Percentiles rank a stretch among this genome's conserved stretches.
phyloP scores from a whole-genome alignment of 495 filamentous ascomycete species.

The Trichocladium uniseriatum region DNA sequence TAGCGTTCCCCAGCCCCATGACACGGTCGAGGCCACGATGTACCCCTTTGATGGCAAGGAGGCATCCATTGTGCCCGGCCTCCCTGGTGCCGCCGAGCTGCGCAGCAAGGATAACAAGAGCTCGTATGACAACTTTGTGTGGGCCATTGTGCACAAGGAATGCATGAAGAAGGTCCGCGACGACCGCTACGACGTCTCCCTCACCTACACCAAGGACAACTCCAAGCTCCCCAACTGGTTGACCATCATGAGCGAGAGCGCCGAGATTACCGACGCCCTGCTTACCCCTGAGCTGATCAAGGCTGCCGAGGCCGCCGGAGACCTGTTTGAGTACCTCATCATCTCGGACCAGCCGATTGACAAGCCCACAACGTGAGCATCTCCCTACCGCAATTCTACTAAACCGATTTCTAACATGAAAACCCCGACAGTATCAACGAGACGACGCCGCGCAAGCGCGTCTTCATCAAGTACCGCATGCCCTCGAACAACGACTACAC shows the following conservation, averaged over 20 bases:
- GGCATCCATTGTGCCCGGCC: conserved; percentile 53
- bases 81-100: conserved; percentile 47
- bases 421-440: conserved; percentile 62
- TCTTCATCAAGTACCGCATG: conserved; percentile 66
- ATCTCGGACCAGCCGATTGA: conserved; percentile 85
- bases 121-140: conserved; percentile 83
- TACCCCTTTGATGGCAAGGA: conserved; percentile 93
- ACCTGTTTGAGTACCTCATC: conserved; percentile 78
- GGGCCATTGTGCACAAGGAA: conserved; percentile 91
- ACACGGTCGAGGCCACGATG: conserved; percentile 61
- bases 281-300: conserved; percentile 76
- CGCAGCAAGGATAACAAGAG: conserved; percentile 56
- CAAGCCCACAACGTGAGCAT: conserved; percentile 72
- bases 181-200: conserved; percentile 87
- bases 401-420: not conserved
- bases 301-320: conserved; percentile 70
- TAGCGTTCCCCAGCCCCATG: conserved; percentile 57
- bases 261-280: conserved; percentile 83
- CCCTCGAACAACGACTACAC: conserved; percentile 57
- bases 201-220: conserved; percentile 87
- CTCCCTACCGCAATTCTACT: too few relatives aligned
- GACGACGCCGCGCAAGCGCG: conserved; percentile 72
- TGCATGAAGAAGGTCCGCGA: conserved; percentile 81
- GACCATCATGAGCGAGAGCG: conserved; percentile 92
- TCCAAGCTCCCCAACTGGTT: conserved; percentile 83